Evolutionary conservation across 305 asterid species (phyloP), one percentile per base, ranked within the genome.

Genomic region (Salvia sclarea): DNA sequence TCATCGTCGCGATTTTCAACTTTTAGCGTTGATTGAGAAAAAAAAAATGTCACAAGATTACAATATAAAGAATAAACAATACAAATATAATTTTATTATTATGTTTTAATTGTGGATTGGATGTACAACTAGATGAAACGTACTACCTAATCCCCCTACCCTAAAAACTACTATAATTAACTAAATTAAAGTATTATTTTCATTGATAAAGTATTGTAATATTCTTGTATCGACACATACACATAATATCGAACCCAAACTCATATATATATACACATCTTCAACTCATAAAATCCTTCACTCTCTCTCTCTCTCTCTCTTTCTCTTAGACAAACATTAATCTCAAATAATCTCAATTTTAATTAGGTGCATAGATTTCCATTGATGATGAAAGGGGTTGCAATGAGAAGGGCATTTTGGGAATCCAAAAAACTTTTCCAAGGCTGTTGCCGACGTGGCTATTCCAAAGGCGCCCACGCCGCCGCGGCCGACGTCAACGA

Each of bases 341-440:
- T n/a, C n/a, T n/a, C n/a, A n/a, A n/a, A n/a, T n/a, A n/a, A n/a
- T n/a, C n/a, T n/a, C n/a, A n/a, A n/a, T n/a, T n/a, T n/a, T n/a
- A n/a, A n/a, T n/a, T n/a, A n/a, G n/a, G 11, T 18, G 56, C 30
- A 18, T 20, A 18, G 54, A 45, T 16, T 45, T 16, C 53, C 5
- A 55, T 31, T 18, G 61, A 65, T 71, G 68, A 85, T 83, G 92
- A 83, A 56, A 75, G 83, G 85, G 67, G 66, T 72, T 43, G 79
- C 68, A 37, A 56, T 72, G 75, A 73, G 74, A 64, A 78, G 76
- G 69, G 78, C 79, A 61, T 69, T 62, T 49, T 41, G 73, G 86
- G 80, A 84, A 20, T 76, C 69, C 61, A 70, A 56, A 60, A 70
- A 56, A 60, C 70, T 65, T 3, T 37, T 59, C 50, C 74, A 43